Conservation (phyloP, 2,329 filamentous ascomycete species). For the Raffaelea ambrosiae region DNA sequence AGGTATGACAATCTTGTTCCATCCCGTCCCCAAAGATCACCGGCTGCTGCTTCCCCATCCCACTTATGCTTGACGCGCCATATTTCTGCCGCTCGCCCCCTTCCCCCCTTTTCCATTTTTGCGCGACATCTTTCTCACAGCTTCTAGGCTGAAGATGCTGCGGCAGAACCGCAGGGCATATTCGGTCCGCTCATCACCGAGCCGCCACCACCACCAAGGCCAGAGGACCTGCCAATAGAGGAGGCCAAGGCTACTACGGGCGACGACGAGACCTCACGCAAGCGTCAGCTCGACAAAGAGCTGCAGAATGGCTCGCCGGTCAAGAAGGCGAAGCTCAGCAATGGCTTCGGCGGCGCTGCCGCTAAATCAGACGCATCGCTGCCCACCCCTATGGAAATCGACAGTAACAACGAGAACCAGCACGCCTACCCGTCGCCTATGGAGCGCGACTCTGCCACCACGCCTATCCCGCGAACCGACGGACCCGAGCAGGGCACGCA, state of each 20-base stretch:
- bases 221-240: background rate
- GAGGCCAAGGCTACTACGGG: conserved; percentile 18
- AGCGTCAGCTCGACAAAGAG: conserved; percentile 39
- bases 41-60: conserved; percentile 5
- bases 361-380: conserved; percentile 29
- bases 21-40: background rate
- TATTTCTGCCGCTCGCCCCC: background rate
- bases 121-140: conserved; percentile 32
- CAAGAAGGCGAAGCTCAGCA: conserved; percentile 53
- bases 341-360: conserved; percentile 45
- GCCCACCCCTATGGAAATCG: conserved; percentile 50
- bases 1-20: conserved; percentile 28
- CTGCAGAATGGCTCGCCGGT: conserved; percentile 47
- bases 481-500: conserved; percentile 58
- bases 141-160: conserved; percentile 32
- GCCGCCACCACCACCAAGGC: conserved; percentile 23
- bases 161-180: conserved; percentile 41
- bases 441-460: conserved; percentile 46
- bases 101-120: background rate
- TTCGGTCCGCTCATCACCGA: conserved; percentile 47
- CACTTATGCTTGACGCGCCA: conserved; percentile 2
- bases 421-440: conserved; percentile 59
- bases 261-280: conserved; percentile 36
- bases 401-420: conserved; percentile 34
- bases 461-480: conserved; percentile 46